Percentiles rank a stretch among this genome's conserved stretches.
phyloP scores from a whole-genome alignment of 2,329 filamentous ascomycete species.

The Rosellinia necatrix region DNA sequence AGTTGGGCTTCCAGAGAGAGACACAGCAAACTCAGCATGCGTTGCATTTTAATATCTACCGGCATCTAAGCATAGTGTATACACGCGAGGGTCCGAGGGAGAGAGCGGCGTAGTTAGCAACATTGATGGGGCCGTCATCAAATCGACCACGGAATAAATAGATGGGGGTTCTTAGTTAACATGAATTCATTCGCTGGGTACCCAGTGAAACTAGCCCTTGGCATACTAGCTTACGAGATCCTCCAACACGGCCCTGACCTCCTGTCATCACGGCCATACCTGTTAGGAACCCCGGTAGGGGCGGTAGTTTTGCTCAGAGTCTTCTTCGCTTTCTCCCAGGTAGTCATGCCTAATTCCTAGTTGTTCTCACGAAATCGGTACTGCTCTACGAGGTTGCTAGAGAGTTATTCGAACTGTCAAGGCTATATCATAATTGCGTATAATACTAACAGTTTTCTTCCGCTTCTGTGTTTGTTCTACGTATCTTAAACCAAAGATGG shows the following conservation, averaged over 20 bases:
- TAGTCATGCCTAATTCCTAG: background rate
- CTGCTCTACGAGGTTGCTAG: no score
- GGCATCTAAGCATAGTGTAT: background rate
- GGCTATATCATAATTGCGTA: background rate
- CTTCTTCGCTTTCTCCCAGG: background rate
- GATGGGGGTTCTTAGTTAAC: no score
- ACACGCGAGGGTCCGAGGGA: no score
- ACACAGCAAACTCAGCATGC: no score
- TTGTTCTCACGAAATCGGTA: background rate
- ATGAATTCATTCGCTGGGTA: background rate
- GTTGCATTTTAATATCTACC: background rate
- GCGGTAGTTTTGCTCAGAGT: background rate
- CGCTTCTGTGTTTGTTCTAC: background rate
- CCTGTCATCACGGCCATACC: background rate
- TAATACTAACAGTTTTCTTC: background rate
- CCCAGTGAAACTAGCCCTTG: conserved; percentile 9
- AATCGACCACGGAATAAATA: no score
- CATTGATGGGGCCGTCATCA: no score
- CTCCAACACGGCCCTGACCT: background rate
- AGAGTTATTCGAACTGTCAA: no score
- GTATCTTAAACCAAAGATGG: conserved; percentile 11
- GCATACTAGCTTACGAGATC: background rate
- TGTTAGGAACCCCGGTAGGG: background rate
- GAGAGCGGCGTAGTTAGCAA: no score
- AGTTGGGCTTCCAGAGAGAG: no score